These are phyloP conservation scores for Cyberlindnera samutprakarnensis DNA, from an alignment of 805 yeast species.

Conservation along the genomic window DNA sequence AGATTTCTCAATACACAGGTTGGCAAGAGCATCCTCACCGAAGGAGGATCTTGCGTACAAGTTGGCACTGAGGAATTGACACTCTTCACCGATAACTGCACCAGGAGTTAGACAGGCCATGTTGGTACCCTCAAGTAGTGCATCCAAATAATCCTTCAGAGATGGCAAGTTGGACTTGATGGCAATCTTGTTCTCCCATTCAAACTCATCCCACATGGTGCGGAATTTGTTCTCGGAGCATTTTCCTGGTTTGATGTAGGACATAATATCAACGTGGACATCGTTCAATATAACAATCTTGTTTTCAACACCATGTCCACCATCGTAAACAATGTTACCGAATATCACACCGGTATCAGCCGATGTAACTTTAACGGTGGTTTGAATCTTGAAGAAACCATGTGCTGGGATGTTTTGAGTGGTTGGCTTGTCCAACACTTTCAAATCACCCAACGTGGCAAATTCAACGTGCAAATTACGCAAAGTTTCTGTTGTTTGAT, in stretches of 20 bases:
- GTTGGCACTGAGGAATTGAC: slow-evolving; percentile 90
- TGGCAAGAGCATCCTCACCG: slow-evolving; percentile 97
- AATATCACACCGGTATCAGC: slow-evolving; percentile 98
- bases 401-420: slow-evolving; percentile 94
- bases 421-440: slow-evolving; percentile 86
- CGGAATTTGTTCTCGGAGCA: slow-evolving; percentile 89
- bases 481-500: slow-evolving; percentile 87
- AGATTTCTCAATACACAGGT: slow-evolving; percentile 83
- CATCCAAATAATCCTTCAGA: slow-evolving; percentile 71
- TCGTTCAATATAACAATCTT: slow-evolving; percentile 90
- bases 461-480: slow-evolving; percentile 90
- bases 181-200: slow-evolving; percentile 62
- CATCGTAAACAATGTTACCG: slow-evolving; percentile 95
- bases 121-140: slow-evolving; percentile 74
- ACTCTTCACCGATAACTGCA: slow-evolving; percentile 82
- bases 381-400: slow-evolving; percentile 85
- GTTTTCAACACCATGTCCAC: slow-evolving; percentile 84
- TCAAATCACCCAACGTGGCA: slow-evolving; percentile 92
- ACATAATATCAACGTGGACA: slow-evolving; percentile 94
- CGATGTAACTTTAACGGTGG: slow-evolving; percentile 88
- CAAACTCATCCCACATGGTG: slow-evolving; percentile 98
- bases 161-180: slow-evolving; percentile 59
- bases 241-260: slow-evolving; percentile 91
- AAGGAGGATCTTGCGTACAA: slow-evolving; percentile 86
- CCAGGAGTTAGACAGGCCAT: slow-evolving; percentile 93